Conservation (phyloP, 345 rosid species). For the Stellera chamaejasme region DNA sequence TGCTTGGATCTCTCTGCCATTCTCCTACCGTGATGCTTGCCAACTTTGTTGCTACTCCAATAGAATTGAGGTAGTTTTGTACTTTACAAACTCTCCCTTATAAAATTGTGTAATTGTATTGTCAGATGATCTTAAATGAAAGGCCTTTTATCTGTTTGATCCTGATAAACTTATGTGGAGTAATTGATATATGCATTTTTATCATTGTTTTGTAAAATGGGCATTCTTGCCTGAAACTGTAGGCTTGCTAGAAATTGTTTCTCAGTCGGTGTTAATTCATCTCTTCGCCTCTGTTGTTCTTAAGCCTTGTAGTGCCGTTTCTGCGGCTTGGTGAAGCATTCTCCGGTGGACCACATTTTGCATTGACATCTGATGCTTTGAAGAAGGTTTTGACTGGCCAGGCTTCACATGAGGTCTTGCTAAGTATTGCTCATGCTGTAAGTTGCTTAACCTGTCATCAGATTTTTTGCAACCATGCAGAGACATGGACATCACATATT, state of each 20-base stretch:
- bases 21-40: conserved; percentile 81
- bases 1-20: conserved; percentile 67
- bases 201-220: background rate
- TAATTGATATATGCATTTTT: background rate
- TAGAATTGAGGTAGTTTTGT: conserved; percentile 62
- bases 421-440: conserved; percentile 84
- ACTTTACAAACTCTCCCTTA: background rate
- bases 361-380: conserved; percentile 78
- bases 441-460: conserved; percentile 14
- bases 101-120: too few species aligned
- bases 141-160: background rate
- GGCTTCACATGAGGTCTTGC: conserved; percentile 61
- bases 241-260: too few species aligned
- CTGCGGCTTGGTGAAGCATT: conserved; percentile 79
- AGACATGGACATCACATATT: too few species aligned
- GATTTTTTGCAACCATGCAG: too few species aligned
- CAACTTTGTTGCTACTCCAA: conserved; percentile 79
- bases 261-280: too few species aligned
- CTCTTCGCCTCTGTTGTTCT: conserved; percentile 9
- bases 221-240: too few species aligned
- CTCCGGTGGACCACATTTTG: conserved; percentile 82
- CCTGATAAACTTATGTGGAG: background rate
- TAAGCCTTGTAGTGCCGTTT: conserved; percentile 85
- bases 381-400: conserved; percentile 83
- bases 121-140: too few species aligned